Base-by-base conservation (phyloP, 202 grass and related monocot species). In the Elaeis oleifera region DNA sequence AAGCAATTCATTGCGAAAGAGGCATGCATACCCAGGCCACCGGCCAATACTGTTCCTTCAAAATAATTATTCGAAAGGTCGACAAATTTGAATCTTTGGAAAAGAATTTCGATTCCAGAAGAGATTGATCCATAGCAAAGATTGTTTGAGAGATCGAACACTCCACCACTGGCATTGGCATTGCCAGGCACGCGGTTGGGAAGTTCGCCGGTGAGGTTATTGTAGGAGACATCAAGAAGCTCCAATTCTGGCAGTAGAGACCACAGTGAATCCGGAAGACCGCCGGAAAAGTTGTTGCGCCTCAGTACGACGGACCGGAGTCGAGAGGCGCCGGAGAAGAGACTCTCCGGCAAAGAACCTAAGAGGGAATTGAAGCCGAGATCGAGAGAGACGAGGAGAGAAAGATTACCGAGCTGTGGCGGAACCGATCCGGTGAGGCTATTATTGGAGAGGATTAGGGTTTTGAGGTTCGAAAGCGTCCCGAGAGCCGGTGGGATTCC, bases 21-120 rank as follows among this genome's bases (percentile, higher is more conserved):
- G 44, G 73, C 68, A 16, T 53, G 16, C 19, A 80, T 73, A 8
- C 70, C 80, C 36, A 17, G 67, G 22, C 52, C 61, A 69, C 54
- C 74, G 19, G 48, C 0, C 17, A 72, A 44, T 61, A 19, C 23
- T 4, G 36, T 69, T 18, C 77, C 92, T 14, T 75, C 74, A 29
- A 97, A 75, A 74, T 92, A 97, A 71, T 97, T 97, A 73, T 52
- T 48, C 0, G 92, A 97, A 53, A 97, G 66, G 65, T 92, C 92
- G 23, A 84, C 84, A 52, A 79, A 29, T 65, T 49, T 61, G 50
- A 89, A 97, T 51, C 66, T 72, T 49, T n/a, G 44, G 14, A 51
- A 57, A 59, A 89, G 71, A 22, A 50, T 16, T 29, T 14, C 72
- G 23, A 86, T 49, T 36, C 65, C 70, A 5, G 54, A 26, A 11